These are phyloP conservation scores for Aphanomyces astaci DNA, from an alignment of 352 stramenopile species.

Conservation along the genomic window DNA sequence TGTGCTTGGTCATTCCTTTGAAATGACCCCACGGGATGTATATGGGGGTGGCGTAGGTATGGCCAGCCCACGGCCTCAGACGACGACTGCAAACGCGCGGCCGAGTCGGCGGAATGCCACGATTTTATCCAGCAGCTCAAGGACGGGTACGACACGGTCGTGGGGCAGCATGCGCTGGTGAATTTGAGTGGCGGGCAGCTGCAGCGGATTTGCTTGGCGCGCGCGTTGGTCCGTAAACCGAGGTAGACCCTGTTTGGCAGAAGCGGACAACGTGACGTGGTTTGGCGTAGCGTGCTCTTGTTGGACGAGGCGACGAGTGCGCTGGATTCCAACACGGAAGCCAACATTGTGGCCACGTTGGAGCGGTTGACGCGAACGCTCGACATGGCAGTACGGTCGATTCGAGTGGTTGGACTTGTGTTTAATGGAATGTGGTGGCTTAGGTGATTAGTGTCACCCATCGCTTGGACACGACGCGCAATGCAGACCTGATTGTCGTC, in stretches of 20 bases:
- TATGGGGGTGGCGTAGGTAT: not conserved
- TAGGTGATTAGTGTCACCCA: conserved; percentile 11
- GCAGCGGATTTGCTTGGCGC: conserved; percentile 22
- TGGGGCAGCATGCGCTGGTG: conserved; percentile 19
- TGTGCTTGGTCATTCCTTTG: too few species aligned
- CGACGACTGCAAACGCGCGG: conserved; percentile 19
- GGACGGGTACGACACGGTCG: conserved; percentile 5
- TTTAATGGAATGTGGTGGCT: not conserved
- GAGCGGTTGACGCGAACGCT: conserved; percentile 2
- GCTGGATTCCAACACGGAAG: conserved; percentile 16
- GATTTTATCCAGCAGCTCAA: conserved; percentile 14
- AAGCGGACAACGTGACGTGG: not conserved
- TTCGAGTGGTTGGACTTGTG: not conserved
- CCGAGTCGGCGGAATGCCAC: conserved; percentile 9
- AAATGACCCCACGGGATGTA: not conserved
- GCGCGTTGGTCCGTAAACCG: conserved; percentile 3
- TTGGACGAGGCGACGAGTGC: conserved; percentile 19
- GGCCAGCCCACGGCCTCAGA: not conserved
- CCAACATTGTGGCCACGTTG: conserved; percentile 1
- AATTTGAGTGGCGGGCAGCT: conserved; percentile 19
- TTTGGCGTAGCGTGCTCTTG: conserved; percentile 5
- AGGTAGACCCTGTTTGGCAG: conserved; percentile 25
- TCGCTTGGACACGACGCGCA: conserved; percentile 10
- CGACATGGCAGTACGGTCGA: not conserved
- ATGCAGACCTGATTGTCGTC: conserved; percentile 16